Percentiles rank a stretch among this genome's conserved stretches.
These are phyloP conservation scores for Mortierella claussenii DNA, from an alignment of 192 early-diverging fungal genomes.

Conservation along the genomic window DNA sequence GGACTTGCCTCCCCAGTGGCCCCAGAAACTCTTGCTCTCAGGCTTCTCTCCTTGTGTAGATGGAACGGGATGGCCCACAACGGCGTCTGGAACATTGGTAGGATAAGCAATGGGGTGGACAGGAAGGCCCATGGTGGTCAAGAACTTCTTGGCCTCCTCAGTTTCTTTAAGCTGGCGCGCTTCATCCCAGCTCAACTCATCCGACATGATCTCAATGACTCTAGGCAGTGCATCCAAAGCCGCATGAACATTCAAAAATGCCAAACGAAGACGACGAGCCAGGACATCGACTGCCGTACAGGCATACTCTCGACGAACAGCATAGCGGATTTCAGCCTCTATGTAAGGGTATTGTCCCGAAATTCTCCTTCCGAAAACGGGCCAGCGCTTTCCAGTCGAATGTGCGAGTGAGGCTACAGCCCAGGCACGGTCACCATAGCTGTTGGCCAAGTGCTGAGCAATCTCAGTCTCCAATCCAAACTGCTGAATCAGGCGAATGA, in stretches of 20 bases:
- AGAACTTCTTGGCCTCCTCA: constrained; percentile 77
- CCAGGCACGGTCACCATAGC: constrained; percentile 96
- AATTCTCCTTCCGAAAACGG: constrained; percentile 83
- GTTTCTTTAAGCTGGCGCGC: constrained; percentile 75
- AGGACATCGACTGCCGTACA: constrained; percentile 94
- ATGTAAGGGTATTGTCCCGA: constrained; percentile 90
- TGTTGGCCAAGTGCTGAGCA: constrained; percentile 88
- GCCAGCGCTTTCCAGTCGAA: constrained; percentile 77
- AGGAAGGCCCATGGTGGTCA: constrained; percentile 93
- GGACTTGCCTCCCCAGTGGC: constrained; percentile 28
- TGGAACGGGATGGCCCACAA: constrained; percentile 13
- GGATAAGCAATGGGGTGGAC: constrained; percentile 51
- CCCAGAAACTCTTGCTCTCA: constrained; percentile 39
- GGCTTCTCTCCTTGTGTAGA: background rate
- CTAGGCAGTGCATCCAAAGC: constrained; percentile 86
- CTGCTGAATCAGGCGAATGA: constrained; percentile 94
- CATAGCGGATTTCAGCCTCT: constrained; percentile 94
- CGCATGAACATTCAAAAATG: constrained; percentile 94
- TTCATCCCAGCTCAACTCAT: constrained; percentile 84
- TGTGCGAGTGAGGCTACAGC: constrained; percentile 88
- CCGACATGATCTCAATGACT: constrained; percentile 92
- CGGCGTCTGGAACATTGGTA: constrained; percentile 44
- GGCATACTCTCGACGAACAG: constrained; percentile 92
- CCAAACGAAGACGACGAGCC: constrained; percentile 89
- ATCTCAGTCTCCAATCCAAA: constrained; percentile 94